Evolutionary conservation across 768 basidiomycete species (phyloP), one percentile per base, ranked within the genome.

Genomic region (Holtermannia corniformis): DNA sequence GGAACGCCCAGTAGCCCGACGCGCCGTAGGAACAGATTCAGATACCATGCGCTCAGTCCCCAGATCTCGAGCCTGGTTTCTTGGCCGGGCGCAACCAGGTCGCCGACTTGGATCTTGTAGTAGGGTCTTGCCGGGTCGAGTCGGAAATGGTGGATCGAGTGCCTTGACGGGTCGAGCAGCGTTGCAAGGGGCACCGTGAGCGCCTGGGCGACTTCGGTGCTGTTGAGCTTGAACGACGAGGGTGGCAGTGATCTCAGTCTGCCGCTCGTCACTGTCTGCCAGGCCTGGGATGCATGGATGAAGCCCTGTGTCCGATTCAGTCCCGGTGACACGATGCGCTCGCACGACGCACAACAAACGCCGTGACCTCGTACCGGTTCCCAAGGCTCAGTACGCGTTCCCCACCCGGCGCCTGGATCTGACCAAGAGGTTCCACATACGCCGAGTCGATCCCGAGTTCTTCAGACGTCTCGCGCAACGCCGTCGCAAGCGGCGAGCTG

Each of bases 1-100:
- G 32, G 32, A 7, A 7, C 32, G 32, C 32, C 10, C 32, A 37
- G 7, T 7, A 37, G 32, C 14, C 65, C 62, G 13, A 62, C 44
- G 43, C 52, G 49, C 44, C 55, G 49, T 10, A 63, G 56, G 48
- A 71, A 52, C 12, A 57, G 52, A 44, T 68, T 65, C 19, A 71
- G 50, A 40, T 68, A 63, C 69, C 69, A 71, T 16, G 64, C 69
- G 22, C 61, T 65, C 50, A 71, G 41, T 0, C 69, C 69, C 69
- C 69, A 71, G 0, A 71, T 54, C 49, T 71, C 63, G 47, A 70
- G 48, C 23, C 40, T 47, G 22, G 46, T 45, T 20, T 53, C 44
- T 12, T 32, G 45, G 10, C 43, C 51, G 14, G 32, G 13, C 25
- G 51, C 32, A 20, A 65, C 50, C 16, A 68, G 51, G 45, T 66